These are phyloP conservation scores for Penicillium sp. DNA, from an alignment of 2,329 filamentous ascomycete species.

Conservation along the genomic window DNA sequence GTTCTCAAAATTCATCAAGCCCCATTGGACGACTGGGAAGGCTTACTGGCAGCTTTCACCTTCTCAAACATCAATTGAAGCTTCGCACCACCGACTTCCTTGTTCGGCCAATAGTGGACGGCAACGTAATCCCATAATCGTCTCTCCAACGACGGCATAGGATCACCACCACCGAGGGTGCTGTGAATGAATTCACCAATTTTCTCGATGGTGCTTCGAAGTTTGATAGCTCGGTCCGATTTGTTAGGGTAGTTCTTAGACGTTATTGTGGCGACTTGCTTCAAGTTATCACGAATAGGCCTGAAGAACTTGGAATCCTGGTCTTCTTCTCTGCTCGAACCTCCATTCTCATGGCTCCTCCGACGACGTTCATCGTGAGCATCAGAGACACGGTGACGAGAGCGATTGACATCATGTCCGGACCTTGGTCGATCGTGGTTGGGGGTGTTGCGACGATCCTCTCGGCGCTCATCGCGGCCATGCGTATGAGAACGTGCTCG, in stretches of 20 bases:
- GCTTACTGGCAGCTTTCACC: constrained; percentile 37
- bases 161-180: constrained; percentile 43
- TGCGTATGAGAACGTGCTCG: constrained; percentile 48
- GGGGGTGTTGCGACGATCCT: constrained; percentile 49
- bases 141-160: constrained; percentile 46
- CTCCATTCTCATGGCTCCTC: constrained; percentile 43
- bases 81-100: constrained; percentile 42
- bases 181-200: constrained; percentile 53
- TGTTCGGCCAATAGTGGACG: constrained; percentile 52
- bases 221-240: constrained; percentile 46
- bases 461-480: constrained; percentile 42
- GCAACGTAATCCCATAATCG: constrained; percentile 53
- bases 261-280: constrained; percentile 49
- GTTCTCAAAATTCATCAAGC: constrained; percentile 16
- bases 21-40: constrained; percentile 32
- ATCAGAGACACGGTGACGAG: constrained; percentile 38
- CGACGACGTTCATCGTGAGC: constrained; percentile 43
- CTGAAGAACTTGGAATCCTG: constrained; percentile 52
- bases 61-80: constrained; percentile 45
- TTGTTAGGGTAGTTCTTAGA: constrained; percentile 52
- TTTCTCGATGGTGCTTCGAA: constrained; percentile 48
- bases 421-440: constrained; percentile 44
- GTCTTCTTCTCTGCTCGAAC: constrained; percentile 36
- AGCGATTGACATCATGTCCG: constrained; percentile 37
- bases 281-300: constrained; percentile 49